Percentiles rank a stretch among this genome's conserved stretches.
Conservation (phyloP, 2,329 filamentous ascomycete genomes). For the Botrytis byssoidea region DNA sequence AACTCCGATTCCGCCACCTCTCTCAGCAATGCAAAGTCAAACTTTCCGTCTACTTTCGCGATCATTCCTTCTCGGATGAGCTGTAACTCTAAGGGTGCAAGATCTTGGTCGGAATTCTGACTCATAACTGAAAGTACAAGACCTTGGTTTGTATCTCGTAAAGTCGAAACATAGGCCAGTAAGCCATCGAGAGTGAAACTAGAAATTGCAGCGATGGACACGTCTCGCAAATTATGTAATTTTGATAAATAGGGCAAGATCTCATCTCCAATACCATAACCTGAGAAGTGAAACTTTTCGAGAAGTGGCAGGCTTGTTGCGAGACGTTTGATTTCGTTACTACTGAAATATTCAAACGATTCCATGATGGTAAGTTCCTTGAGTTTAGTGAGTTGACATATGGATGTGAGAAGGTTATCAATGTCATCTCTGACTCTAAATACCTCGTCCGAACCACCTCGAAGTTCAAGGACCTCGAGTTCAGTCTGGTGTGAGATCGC, state of each 20-base stretch:
- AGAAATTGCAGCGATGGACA: conserved; percentile 56
- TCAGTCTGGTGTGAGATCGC: conserved; percentile 50
- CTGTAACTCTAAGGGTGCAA: conserved; percentile 34
- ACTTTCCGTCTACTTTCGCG: conserved; percentile 39
- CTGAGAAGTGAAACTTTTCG: conserved; percentile 56
- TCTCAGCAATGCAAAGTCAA: conserved; percentile 39
- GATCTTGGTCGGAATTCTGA: conserved; percentile 34
- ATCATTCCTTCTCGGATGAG: conserved; percentile 35
- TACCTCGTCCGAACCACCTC: conserved; percentile 48
- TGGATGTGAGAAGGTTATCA: conserved; percentile 49
- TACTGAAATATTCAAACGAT: conserved; percentile 51
- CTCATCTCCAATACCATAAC: conserved; percentile 52
- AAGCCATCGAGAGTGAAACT: conserved; percentile 54
- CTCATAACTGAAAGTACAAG: conserved; percentile 38
- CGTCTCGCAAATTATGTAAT: conserved; percentile 49
- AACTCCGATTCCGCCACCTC: conserved; percentile 35
- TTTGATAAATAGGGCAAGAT: conserved; percentile 46
- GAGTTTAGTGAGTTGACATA: conserved; percentile 53
- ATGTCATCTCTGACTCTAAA: conserved; percentile 45
- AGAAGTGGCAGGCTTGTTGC: conserved; percentile 44
- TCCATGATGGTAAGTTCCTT: conserved; percentile 52
- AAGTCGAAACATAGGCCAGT: conserved; percentile 42
- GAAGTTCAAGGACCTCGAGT: conserved; percentile 47
- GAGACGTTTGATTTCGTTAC: conserved; percentile 50
- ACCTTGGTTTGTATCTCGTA: conserved; percentile 41